Evolutionary conservation across 1,284 basidiomycete species (phyloP).

Genomic region (Vanrija humicola): DNA sequence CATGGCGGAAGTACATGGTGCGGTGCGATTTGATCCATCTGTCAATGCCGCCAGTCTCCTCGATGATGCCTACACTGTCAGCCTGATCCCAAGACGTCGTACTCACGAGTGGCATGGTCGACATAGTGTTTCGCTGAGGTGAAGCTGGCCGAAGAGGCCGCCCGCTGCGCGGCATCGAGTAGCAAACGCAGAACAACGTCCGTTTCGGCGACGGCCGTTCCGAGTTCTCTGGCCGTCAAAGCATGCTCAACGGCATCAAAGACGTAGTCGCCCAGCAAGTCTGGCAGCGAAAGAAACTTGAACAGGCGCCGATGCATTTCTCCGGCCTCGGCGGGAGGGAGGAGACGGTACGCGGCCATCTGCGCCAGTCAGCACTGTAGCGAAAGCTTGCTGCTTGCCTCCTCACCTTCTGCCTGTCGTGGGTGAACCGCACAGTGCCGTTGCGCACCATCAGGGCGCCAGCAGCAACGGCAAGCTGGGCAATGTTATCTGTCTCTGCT

Average conservation of each 20-base stretch:
- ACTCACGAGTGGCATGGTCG: slow-evolving; percentile 16
- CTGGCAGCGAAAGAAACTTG: slow-evolving; percentile 16
- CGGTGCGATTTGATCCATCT: slow-evolving; percentile 17
- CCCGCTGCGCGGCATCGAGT: slow-evolving; percentile 16
- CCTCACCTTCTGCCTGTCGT: slow-evolving; percentile 35
- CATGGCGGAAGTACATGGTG: slow-evolving; percentile 16
- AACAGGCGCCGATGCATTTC: slow-evolving; percentile 21
- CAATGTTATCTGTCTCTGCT: slow-evolving; percentile 10
- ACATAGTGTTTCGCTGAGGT: slow-evolving; percentile 19
- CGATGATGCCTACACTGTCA: slow-evolving; percentile 15
- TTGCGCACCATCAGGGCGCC: slow-evolving; percentile 11
- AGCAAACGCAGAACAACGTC: slow-evolving; percentile 18
- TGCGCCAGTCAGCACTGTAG: slow-evolving; percentile 9
- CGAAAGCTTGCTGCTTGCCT: slow-evolving; percentile 12
- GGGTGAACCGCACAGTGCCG: slow-evolving; percentile 28
- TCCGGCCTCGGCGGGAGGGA: slow-evolving; percentile 15
- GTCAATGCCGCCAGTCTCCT: slow-evolving; percentile 17
- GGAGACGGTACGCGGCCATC: slow-evolving; percentile 29
- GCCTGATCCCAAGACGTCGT: not conserved
- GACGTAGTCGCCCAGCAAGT: slow-evolving; percentile 23
- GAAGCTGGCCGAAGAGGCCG: slow-evolving; percentile 22
- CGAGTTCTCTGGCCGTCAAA: slow-evolving; percentile 14
- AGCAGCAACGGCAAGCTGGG: slow-evolving; percentile 11
- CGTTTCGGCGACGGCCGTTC: slow-evolving; percentile 6
- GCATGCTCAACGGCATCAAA: slow-evolving; percentile 36